phyloP scores from a whole-genome alignment of 208 protist species.

The Jaenimonas drosophilae region DNA sequence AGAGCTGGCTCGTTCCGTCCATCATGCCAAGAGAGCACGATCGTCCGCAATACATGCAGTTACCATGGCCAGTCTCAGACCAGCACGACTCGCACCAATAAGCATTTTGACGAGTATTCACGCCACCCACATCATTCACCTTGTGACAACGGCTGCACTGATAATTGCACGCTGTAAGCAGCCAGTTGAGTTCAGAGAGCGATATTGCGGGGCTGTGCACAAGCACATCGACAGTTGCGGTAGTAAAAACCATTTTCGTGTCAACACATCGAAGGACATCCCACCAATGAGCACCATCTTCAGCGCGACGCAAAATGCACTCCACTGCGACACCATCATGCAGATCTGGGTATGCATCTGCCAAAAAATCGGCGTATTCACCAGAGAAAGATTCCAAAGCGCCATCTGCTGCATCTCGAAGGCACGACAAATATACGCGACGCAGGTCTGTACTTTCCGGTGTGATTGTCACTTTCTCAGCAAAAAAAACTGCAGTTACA shows the following conservation, averaged over 20 bases:
- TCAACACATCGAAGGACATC: conserved; percentile 47
- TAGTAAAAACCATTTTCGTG: conserved; percentile 14
- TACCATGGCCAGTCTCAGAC: conserved; percentile 71
- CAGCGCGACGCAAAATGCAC: conserved; percentile 45
- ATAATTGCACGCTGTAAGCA: conserved; percentile 47
- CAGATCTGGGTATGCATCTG: conserved; percentile 32
- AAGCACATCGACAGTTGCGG: conserved; percentile 44
- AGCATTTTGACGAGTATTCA: conserved; percentile 33
- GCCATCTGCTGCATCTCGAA: conserved; percentile 12
- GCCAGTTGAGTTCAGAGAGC: conserved; percentile 63
- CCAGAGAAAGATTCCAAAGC: conserved; percentile 38
- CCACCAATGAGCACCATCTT: conserved; percentile 83
- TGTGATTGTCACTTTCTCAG: conserved; percentile 7
- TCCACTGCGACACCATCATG: conserved; percentile 31
- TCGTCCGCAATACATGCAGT: conserved; percentile 71
- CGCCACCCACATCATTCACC: conserved; percentile 59
- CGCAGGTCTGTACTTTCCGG: conserved; percentile 20
- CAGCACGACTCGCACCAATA: conserved; percentile 82
- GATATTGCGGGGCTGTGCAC: conserved; percentile 59
- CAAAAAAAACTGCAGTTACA: conserved; percentile 35
- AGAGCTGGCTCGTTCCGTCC: conserved; percentile 39
- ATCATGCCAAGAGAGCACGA: conserved; percentile 46
- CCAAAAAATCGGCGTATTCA: conserved; percentile 61
- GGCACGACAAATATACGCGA: conserved; percentile 28
- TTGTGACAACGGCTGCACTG: conserved; percentile 65